Evolutionary conservation across 176 grass and related monocot species (phyloP), one percentile per base, ranked within the genome.

Genomic region (Triticum dicoccoides): DNA sequence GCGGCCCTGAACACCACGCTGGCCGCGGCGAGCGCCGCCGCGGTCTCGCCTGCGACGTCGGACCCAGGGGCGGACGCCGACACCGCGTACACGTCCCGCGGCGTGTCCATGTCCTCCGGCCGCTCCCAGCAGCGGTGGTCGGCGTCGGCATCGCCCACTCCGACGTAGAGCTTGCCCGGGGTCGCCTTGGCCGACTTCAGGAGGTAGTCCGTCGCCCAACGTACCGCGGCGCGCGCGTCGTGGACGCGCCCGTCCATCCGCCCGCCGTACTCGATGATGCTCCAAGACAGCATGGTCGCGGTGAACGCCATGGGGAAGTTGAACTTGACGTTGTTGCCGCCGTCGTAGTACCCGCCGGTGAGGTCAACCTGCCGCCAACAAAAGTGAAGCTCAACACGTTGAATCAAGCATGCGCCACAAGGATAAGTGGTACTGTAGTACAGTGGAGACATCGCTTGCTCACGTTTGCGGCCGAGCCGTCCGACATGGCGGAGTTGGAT

Each of bases 291-390:
- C 91, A 95, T 93, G 1, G 91, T 95, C 58, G 91, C 18, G 21
- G 86, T 92, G 91, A 92, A 98, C 27, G 93, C 95, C 91, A 98
- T 93, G 13, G 91, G 91, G 70, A 98, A 93, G 0, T 89, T 89
- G 73, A 98, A 93, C 90, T 98, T 98, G 4, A 90, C 91, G 80
- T 95, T 98, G 93, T 98, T 91, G 13, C 93, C 95, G 62, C 93
- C 95, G 82, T 98, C 95, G 85, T 98, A 98, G 87, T 98, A 95
- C 2, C 95, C 95, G 51, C 91, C 93, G 12, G 86, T 91, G 18
- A 95, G 89, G 65, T 98, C 93, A 1, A 98, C 91, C 91, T 98
- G 74, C 44, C 44, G 44, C 44, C 44, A 4, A 45, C 44, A 12
- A 0, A 4, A 86, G 30, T 72, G 72, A 64, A 86, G 20, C 3